Percentiles rank a stretch among this genome's conserved stretches.
These are phyloP conservation scores for Aaosphaeria pasadenensis DNA, from an alignment of 2,329 filamentous ascomycete genomes.

Conservation along the genomic window DNA sequence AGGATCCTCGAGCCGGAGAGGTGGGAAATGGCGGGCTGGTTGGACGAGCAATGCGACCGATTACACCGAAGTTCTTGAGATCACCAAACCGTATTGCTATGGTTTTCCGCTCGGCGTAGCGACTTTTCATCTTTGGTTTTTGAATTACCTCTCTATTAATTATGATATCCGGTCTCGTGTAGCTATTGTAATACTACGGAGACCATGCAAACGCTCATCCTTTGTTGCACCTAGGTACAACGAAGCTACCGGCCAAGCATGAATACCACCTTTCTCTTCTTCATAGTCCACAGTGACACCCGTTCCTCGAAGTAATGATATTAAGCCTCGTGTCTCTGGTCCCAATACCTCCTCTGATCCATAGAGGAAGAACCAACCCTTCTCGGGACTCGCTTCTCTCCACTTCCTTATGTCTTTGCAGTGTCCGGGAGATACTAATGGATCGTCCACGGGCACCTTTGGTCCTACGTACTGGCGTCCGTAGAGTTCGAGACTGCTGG, in stretches of 20 bases:
- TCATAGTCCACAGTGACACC: conserved; percentile 55
- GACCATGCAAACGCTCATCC: conserved; percentile 46
- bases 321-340: conserved; percentile 63
- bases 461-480: conserved; percentile 65
- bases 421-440: conserved; percentile 66
- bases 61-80: neutral
- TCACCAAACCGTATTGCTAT: neutral
- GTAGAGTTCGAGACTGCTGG: conserved; percentile 64
- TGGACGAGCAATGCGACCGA: neutral
- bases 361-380: conserved; percentile 68
- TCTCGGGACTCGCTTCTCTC: conserved; percentile 62
- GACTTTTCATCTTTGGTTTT: neutral
- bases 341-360: conserved; percentile 77
- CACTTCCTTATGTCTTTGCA: conserved; percentile 66
- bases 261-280: conserved; percentile 66
- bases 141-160: neutral
- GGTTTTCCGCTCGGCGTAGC: neutral
- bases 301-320: conserved; percentile 54
- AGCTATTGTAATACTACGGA: conserved; percentile 43
- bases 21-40: neutral
- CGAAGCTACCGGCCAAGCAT: conserved; percentile 77
- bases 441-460: conserved; percentile 50
- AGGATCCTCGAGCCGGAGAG: neutral
- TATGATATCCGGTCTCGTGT: conserved; percentile 18
- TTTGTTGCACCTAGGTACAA: conserved; percentile 53